Evolutionary conservation across 1,284 basidiomycete genomes (phyloP), one percentile per base, ranked within the genome.

Genomic region (Malassezia restricta): DNA sequence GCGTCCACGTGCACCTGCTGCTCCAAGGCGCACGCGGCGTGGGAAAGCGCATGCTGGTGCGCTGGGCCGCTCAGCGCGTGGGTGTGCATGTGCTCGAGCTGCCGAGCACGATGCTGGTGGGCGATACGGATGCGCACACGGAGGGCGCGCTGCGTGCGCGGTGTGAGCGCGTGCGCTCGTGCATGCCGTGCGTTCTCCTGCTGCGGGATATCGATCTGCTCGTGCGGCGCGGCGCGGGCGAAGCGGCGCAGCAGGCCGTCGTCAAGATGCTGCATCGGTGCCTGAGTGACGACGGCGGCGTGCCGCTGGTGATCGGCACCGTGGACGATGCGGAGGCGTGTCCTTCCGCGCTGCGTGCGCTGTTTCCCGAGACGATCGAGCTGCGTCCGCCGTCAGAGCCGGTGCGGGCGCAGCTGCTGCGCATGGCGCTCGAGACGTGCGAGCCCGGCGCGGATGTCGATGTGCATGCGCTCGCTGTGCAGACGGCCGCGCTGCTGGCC

Each of bases 401-500:
- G 17, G 53, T 31, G 40, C 53, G 53, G 20, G 29, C 37, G 28
- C 42, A 52, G 38, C 39, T 57, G 28, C 47, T 62, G 15, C 35
- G 43, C 30, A 38, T 51, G 24, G 59, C 82, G 12, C 74, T 87
- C 5, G 57, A 68, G 1, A 73, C 75, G 5, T 73, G 75, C 28
- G 57, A 70, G 0, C 68, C 92, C 27, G 81, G 83, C 0, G 80
- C 84, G 0, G 94, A 98, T 74, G 83, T 94, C 0, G 84, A 84
- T 9, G 61, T 91, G 27, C 74, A 76, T 41, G 74, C 76, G 12
- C 70, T 98, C 5, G 89, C 94, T 3, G 81, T 82, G 4, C 87
- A 94, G 71, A 94, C 91, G 2, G 94, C 94, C 7, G 90, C 90
- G 1, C 77, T 99, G 8, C 82, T 90, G 33, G 86, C 89, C 1